Conservation (phyloP, 129 eudicot genomes). For the Ambrosia trifida region DNA sequence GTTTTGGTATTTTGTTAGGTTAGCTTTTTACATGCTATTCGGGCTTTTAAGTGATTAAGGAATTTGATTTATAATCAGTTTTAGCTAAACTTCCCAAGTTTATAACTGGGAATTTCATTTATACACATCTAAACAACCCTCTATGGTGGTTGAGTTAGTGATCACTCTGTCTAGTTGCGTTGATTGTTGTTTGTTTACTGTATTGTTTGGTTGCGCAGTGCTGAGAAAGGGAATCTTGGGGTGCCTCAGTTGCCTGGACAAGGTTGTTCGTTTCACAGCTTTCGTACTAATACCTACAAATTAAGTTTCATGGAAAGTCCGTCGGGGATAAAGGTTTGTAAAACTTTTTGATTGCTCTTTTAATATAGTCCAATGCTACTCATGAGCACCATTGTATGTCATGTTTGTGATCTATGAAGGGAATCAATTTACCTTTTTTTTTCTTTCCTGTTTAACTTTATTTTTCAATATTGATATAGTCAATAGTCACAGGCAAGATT, state of each 20-base stretch:
- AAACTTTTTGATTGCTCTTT: constrained; percentile 3
- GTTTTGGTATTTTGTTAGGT: not conserved
- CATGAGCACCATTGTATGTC: not conserved
- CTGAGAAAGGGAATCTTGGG: constrained; percentile 89
- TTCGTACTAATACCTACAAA: constrained; percentile 91
- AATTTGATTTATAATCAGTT: not conserved
- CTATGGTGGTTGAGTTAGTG: not conserved
- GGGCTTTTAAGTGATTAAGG: not conserved
- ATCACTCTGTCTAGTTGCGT: not conserved
- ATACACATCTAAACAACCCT: not conserved
- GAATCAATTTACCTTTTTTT: not conserved
- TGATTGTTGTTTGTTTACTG: not conserved
- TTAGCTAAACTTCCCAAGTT: not conserved
- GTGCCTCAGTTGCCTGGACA: constrained; percentile 95
- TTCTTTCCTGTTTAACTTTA: not conserved
- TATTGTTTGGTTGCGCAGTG: constrained; percentile 49
- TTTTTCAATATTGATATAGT: not conserved
- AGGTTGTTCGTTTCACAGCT: constrained; percentile 97
- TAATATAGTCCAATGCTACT: not conserved
- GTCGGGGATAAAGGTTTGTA: constrained; percentile 89
- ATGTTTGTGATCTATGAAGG: constrained; percentile 3
- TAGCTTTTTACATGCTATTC: not conserved
- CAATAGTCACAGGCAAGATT: not conserved
- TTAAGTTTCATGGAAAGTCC: constrained; percentile 98
- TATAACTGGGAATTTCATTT: not conserved